Evolutionary conservation across 495 filamentous ascomycete genomes (phyloP).

Genomic region (Neurospora terricola): DNA sequence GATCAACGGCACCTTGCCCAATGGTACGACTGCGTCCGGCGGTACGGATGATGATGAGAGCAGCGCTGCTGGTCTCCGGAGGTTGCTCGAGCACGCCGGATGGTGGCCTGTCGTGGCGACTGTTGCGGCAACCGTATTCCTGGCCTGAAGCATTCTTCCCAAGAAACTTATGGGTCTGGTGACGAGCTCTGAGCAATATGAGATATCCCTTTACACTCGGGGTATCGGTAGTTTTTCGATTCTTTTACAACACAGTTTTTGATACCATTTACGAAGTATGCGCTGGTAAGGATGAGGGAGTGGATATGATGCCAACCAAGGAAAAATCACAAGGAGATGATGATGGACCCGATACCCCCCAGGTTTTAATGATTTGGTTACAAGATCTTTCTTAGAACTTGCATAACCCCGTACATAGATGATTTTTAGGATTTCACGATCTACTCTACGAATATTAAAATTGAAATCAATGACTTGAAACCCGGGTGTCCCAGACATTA

Average conservation of each 20-base stretch:
- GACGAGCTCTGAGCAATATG: neutral
- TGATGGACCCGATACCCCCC: neutral
- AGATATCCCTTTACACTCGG: neutral
- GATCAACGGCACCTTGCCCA: slow-evolving; percentile 78
- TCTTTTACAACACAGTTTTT: neutral
- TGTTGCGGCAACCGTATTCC: slow-evolving; percentile 43
- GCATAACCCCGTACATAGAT: neutral
- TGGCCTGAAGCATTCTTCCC: slow-evolving; percentile 14
- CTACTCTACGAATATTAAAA: neutral
- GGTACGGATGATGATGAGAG: slow-evolving; percentile 31
- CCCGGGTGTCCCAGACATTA: too few species aligned
- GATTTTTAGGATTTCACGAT: neutral
- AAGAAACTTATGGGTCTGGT: neutral
- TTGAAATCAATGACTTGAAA: neutral
- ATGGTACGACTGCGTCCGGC: slow-evolving; percentile 67
- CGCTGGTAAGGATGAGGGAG: neutral
- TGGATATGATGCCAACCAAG: neutral
- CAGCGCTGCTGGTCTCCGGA: slow-evolving; percentile 24
- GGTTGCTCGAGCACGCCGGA: slow-evolving; percentile 39
- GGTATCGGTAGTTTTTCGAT: neutral
- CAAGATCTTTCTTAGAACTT: neutral
- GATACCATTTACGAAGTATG: neutral
- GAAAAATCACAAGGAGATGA: neutral
- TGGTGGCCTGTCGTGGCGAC: slow-evolving; percentile 51
- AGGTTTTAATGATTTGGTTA: neutral